phyloP scores from a whole-genome alignment of 805 yeast genomes.

The Pichia occidentalis region DNA sequence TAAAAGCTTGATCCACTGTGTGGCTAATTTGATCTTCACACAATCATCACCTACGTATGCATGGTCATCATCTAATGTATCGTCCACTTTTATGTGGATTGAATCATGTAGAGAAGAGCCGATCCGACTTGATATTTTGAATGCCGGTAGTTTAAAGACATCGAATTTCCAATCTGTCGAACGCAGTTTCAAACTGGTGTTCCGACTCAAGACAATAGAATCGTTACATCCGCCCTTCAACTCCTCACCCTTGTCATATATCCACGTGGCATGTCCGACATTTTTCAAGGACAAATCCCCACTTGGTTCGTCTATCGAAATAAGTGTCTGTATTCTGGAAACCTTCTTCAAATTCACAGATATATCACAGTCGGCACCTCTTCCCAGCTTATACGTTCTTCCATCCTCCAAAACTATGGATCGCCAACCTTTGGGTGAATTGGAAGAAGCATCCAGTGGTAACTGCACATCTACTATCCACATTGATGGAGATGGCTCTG shows the following conservation, averaged over 20 bases:
- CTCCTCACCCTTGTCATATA: constrained; percentile 2
- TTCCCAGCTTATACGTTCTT: constrained; percentile 1
- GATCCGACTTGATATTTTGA: neutral
- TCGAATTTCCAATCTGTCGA: constrained; percentile 7
- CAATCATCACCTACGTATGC: constrained; percentile 3
- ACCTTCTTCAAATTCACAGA: constrained; percentile 4
- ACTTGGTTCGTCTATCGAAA: too few species aligned
- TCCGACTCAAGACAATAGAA: neutral
- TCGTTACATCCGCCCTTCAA: constrained; percentile 1
- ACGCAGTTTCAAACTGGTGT: neutral
- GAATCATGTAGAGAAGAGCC: neutral
- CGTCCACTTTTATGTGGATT: constrained; percentile 1
- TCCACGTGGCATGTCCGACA: constrained; percentile 7
- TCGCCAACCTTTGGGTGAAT: neutral
- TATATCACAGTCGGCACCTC: constrained; percentile 4
- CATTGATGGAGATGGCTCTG: constrained; percentile 6
- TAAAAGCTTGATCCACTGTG: constrained; percentile 5
- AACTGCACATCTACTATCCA: constrained; percentile 8
- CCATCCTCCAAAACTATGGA: neutral
- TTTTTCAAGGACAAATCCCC: neutral
- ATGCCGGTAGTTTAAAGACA: neutral
- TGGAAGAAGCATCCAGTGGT: neutral
- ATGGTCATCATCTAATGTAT: neutral
- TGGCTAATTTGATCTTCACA: neutral
- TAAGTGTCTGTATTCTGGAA: constrained; percentile 6